Evolutionary conservation across 306 rosid species (phyloP), one percentile per base, ranked within the genome.

Genomic region (Castanospermum australe): DNA sequence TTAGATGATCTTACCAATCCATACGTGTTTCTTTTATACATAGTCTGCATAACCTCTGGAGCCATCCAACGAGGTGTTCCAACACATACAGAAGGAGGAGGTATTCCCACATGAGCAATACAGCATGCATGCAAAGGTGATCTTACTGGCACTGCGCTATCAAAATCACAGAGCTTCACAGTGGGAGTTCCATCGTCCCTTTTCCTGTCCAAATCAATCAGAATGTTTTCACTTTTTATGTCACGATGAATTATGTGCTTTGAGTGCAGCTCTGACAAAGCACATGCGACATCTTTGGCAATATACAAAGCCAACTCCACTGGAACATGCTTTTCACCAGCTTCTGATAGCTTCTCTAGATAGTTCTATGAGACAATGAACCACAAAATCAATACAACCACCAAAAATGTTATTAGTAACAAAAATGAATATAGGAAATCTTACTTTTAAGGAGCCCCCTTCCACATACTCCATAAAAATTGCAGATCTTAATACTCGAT

Each of bases 11-110:
- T 69, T 86, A 96, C 99, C 91, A 93, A 80, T 84, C 99, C 98
- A 87, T 96, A 96, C 38, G 77, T 22, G 20, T 47, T 82, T 9
- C 48, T 76, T 64, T 90, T 35, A 76, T 91, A 89, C 97, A 93
- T 93, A 44, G 97, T 86, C 79, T 28, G 93, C 87, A 96, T 74
- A 72, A 93, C 99, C 86, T 96, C 99, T 36, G 98, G 98, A 78
- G 99, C 98, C 98, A 96, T 93, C 99, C 99, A 96, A 30, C 93
- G 90, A 73, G 98, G 99, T 5, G 99, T 96, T 71, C 99, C 99
- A 71, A 90, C 94, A 86, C 99, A 93, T 59, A 89, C 86, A 80
- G 83, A 84, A 47, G 98, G 87, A 60, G 93, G 90, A 75, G 94
- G 97, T 54, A 90, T 73, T 77, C 99, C 99, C 51, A 83, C 41